Evolutionary conservation across 176 grass and related monocot genomes (phyloP), one percentile per base, ranked within the genome.

Genomic region (Calamus simplicifolius): DNA sequence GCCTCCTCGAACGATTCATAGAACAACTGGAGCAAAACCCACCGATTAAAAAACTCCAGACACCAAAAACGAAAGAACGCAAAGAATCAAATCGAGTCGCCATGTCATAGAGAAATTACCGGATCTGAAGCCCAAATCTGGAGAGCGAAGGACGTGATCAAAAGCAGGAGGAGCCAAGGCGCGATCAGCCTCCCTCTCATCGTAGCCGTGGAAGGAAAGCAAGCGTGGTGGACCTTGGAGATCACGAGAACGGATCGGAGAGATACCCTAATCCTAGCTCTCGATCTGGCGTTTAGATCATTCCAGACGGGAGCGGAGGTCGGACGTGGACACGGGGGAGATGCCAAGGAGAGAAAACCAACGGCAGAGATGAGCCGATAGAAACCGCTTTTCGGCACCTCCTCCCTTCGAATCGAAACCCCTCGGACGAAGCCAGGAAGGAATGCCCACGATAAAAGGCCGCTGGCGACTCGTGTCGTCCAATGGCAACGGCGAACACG

Each of bases 91-190:
- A 1, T 49, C 1, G 66, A 60, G 58, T 49, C 18, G 59, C 59
- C 16, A 0, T 4, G 0, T 19, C 10, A 6, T 18, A 8, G 29
- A 48, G 16, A 58, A n/a, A 16, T 78, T 85, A 98, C 93, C 69
- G 81, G 88, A 54, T 98, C 88, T 18, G 79, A 85, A 29, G 93
- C 81, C 63, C 70, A 61, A 76, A 98, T 98, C 81, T 85, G 93
- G 25, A 70, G 61, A 58, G 83, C 48, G 49, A 88, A 71, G 21
- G 70, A 69, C 18, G 78, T 78, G 55, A 89, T 54, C 28, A 92
- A 56, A 51, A 85, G 62, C 31, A 88, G 58, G 26, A 83, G 67
- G 48, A 92, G 66, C 27, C 30, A 50, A 16, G 49, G 60, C 23
- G 52, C 52, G n/a, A 57, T 66, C 54, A 56, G 29, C 19, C 27